A percentile compares a stretch with the other conserved stretches of the same genome.
Conservation (phyloP, 2,329 filamentous ascomycete genomes). For the Phaeophleospora eucalypticola region DNA sequence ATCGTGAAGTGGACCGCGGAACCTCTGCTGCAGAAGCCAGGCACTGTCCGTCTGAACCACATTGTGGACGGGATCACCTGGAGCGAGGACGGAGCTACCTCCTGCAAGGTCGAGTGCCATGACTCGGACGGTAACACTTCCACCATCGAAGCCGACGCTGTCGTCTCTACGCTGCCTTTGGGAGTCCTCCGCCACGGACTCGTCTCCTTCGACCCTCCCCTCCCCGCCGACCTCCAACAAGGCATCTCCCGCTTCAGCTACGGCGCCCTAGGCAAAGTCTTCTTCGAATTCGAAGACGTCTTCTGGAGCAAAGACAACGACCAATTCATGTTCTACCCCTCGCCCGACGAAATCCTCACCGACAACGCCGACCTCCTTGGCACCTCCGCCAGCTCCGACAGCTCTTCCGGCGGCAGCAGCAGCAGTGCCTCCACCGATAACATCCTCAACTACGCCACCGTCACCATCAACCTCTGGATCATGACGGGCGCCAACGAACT, state of each 20-base stretch:
- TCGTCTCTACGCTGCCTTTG: constrained; percentile 39
- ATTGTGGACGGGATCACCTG: constrained; percentile 39
- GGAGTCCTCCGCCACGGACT: constrained; percentile 39
- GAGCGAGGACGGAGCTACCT: constrained; percentile 29
- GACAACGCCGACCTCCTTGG: neutral
- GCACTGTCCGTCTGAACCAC: constrained; percentile 37
- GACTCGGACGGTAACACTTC: constrained; percentile 22
- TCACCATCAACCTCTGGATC: constrained; percentile 44
- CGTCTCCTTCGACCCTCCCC: constrained; percentile 38
- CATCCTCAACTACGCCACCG: constrained; percentile 43
- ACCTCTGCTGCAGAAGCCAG: constrained; percentile 31
- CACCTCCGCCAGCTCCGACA: constrained; percentile 8
- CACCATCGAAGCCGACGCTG: constrained; percentile 36
- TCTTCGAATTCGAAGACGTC: constrained; percentile 42
- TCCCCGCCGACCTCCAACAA: constrained; percentile 36
- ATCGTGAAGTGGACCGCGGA: constrained; percentile 42
- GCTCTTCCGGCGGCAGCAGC: constrained; percentile 25
- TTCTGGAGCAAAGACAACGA: constrained; percentile 46
- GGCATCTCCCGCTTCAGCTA: constrained; percentile 39
- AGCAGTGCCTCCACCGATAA: constrained; percentile 31
- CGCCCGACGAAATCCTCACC: constrained; percentile 27
- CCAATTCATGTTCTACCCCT: constrained; percentile 44
- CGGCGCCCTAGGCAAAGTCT: constrained; percentile 43
- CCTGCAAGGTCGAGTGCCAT: constrained; percentile 27
- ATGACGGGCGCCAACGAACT: constrained; percentile 42